Evolutionary conservation across 805 yeast genomes (phyloP).

Genomic region (Starmerella vaccinii): DNA sequence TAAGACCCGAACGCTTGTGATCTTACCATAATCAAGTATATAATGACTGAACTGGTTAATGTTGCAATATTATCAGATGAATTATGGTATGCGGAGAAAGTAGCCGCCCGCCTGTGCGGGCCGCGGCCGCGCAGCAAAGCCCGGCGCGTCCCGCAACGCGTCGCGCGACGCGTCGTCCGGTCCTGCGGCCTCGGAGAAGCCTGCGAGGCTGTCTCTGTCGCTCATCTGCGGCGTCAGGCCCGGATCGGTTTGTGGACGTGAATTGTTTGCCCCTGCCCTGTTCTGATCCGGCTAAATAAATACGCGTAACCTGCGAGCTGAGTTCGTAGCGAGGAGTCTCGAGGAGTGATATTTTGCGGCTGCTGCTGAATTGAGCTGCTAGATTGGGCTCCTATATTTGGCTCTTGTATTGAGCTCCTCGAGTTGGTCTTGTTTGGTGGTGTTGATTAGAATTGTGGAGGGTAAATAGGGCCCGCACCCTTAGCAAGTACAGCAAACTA

Average conservation of each 20-base stretch:
- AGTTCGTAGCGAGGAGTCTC: too few species aligned
- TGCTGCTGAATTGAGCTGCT: too few species aligned
- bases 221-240: neutral
- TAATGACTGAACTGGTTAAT: conserved; percentile 1
- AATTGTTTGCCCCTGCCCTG: conserved; percentile 1
- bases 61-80: conserved; percentile 14
- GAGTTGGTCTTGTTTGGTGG: too few species aligned
- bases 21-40: neutral
- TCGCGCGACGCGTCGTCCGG: neutral
- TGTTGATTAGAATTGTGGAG: too few species aligned
- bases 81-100: conserved; percentile 13
- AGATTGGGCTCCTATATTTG: too few species aligned
- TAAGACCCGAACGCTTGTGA: neutral
- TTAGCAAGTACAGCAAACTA: too few species aligned
- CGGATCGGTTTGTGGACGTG: neutral
- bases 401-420: too few species aligned
- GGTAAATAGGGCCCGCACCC: too few species aligned
- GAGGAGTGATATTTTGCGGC: too few species aligned
- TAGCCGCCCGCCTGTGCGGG: too few species aligned
- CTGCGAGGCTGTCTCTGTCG: conserved; percentile 1
- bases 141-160: neutral
- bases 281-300: neutral
- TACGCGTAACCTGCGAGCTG: too few species aligned
- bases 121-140: neutral
- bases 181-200: neutral